phyloP scores from a whole-genome alignment of 2,329 filamentous ascomycete species.

The Fusarium globosum region DNA sequence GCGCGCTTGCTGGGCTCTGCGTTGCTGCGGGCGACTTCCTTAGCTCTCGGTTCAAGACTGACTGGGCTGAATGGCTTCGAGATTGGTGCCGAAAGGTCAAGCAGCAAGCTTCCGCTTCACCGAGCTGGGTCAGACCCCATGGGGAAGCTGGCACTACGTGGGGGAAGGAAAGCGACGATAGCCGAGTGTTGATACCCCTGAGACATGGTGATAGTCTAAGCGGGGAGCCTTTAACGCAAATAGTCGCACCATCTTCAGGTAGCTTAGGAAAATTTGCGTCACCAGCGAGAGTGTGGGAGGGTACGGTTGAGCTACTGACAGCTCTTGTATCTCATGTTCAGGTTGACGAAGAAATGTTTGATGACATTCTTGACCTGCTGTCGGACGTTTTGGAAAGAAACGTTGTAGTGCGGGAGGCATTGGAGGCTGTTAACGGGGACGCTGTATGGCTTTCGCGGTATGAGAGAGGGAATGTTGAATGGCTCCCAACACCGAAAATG shows the following conservation, averaged over 20 bases:
- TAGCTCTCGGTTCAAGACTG: conserved; percentile 75
- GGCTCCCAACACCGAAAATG: conserved; percentile 53
- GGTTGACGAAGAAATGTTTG: conserved; percentile 76
- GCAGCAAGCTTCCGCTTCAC: conserved; percentile 49
- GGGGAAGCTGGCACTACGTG: conserved; percentile 35
- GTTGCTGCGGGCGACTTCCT: conserved; percentile 83
- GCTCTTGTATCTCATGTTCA: conserved; percentile 71
- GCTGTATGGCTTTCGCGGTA: conserved; percentile 78
- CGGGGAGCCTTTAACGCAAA: conserved; percentile 22
- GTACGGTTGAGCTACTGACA: conserved; percentile 67
- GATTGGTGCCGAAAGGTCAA: conserved; percentile 61
- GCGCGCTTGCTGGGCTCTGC: conserved; percentile 76
- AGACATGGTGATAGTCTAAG: conserved; percentile 40
- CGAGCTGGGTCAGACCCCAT: conserved; percentile 19
- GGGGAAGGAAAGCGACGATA: conserved; percentile 31
- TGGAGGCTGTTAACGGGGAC: conserved; percentile 76
- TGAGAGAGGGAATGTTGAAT: conserved; percentile 55
- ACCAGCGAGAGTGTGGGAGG: conserved; percentile 72
- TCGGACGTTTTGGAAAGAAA: conserved; percentile 59
- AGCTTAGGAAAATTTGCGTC: conserved; percentile 70
- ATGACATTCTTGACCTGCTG: conserved; percentile 75
- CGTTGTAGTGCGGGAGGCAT: conserved; percentile 62
- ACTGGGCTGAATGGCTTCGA: conserved; percentile 71
- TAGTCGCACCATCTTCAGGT: conserved; percentile 36
- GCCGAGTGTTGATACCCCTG: conserved; percentile 50